These are phyloP conservation scores for Furculomyces boomerangus DNA, from an alignment of 371 early-diverging fungal genomes.

Conservation along the genomic window DNA sequence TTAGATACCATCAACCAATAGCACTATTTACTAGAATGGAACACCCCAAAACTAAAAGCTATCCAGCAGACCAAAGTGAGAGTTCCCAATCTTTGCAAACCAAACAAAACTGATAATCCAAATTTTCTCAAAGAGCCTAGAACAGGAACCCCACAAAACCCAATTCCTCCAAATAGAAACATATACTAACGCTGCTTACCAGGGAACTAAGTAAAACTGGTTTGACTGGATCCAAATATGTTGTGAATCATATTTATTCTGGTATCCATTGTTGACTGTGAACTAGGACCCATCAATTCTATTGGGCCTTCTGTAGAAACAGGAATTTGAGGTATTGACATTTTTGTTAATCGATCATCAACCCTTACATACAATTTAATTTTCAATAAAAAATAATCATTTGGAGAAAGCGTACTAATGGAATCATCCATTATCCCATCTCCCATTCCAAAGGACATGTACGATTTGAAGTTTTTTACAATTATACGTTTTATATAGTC, in stretches of 20 bases:
- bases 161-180: background rate
- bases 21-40: background rate
- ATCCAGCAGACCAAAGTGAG: background rate
- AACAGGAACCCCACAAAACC: background rate
- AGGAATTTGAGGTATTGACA: background rate
- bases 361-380: background rate
- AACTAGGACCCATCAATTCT: background rate
- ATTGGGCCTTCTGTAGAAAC: background rate
- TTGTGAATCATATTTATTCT: background rate
- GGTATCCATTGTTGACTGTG: background rate
- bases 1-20: background rate
- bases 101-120: background rate
- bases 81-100: background rate
- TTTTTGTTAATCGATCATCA: background rate
- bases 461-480: background rate
- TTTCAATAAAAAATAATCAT: background rate
- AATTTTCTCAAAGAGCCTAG: background rate
- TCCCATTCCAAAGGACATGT: background rate
- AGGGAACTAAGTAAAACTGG: background rate
- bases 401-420: background rate
- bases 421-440: background rate
- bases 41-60: background rate
- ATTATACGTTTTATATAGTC: background rate
- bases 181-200: background rate
- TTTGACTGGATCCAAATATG: background rate